Base-by-base conservation (phyloP, 2,329 filamentous ascomycete genomes). In the Sporothrix sp. region DNA sequence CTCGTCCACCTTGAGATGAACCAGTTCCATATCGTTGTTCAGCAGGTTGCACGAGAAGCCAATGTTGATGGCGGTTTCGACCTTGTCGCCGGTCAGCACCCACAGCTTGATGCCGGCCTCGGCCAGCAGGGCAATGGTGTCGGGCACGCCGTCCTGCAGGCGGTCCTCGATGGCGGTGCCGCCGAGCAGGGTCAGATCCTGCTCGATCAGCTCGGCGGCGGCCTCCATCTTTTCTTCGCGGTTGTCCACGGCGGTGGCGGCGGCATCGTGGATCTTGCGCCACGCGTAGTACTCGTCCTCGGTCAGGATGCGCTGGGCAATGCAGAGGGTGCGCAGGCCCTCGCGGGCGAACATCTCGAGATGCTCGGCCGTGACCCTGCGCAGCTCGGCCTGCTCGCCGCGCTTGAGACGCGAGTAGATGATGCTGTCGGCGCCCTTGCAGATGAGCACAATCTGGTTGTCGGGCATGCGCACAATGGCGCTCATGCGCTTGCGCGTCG, bases 11-110 rank as follows among this genome's bases (percentile, higher is more conserved):
- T 94, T 94, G 59, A 98, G 75, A 44, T 95, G 81, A 57, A 98
- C 86, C 55, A 98, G 72, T 59, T 98, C 93, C 93, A 98, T 96
- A 58, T 95, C 87, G 66, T 96, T 98, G 68, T 91, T 89, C 50
- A 98, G 78, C 28, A 98, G 75, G 60, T 98, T 98, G 72, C 94
- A 98, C 10, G 94, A 98, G 68, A 97, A 98, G 2, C 93, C 93
- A 63, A 98, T 98, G 70, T 98, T 98, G 80, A 98, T 98, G 52
- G 94, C 93, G 21, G 93, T 98, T 69, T 98, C 93, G 28, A 97
- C 91, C 68, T 97, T 98, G 74, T 98, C 93, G 56, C 94, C 93
- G 14, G 93, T 98, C 57, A 98, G 72, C 49, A 98, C 93, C 93
- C 93, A 98, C 7, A 98, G 79, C 68, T 98, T 98, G 68, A 98